Evolutionary conservation across 2,329 filamentous ascomycete species (phyloP).

Genomic region (Penicillium sp.): DNA sequence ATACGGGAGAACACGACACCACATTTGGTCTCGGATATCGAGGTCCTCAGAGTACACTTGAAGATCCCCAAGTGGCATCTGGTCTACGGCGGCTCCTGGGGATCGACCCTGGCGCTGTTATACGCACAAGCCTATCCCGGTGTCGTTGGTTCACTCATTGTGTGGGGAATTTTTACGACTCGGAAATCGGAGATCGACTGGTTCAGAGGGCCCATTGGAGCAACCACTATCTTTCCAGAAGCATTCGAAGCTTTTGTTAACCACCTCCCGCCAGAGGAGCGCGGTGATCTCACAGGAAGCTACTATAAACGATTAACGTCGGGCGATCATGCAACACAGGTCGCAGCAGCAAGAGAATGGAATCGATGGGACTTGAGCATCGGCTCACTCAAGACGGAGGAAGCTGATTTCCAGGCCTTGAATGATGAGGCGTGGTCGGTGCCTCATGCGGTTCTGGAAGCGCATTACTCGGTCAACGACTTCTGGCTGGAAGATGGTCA

Average conservation of each 20-base stretch:
- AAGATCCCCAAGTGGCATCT: slow-evolving; percentile 47
- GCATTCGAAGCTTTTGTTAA: slow-evolving; percentile 40
- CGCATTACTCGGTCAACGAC: slow-evolving; percentile 48
- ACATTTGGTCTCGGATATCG: slow-evolving; percentile 50
- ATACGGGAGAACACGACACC: slow-evolving; percentile 50
- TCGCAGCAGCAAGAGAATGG: slow-evolving; percentile 40
- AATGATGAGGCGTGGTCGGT: slow-evolving; percentile 35
- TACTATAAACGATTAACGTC: slow-evolving; percentile 47
- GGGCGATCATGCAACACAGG: slow-evolving; percentile 29
- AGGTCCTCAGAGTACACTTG: slow-evolving; percentile 46
- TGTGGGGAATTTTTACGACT: slow-evolving; percentile 47
- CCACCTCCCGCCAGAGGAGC: slow-evolving; percentile 42
- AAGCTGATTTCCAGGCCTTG: slow-evolving; percentile 24
- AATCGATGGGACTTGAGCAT: slow-evolving; percentile 41
- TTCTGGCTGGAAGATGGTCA: slow-evolving; percentile 48
- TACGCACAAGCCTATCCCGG: slow-evolving; percentile 50
- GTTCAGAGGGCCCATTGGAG: slow-evolving; percentile 31
- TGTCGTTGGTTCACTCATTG: slow-evolving; percentile 41
- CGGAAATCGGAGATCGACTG: slow-evolving; percentile 40
- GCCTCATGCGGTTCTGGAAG: slow-evolving; percentile 47
- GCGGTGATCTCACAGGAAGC: slow-evolving; percentile 37
- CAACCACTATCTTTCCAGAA: slow-evolving; percentile 43
- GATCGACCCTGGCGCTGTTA: slow-evolving; percentile 47
- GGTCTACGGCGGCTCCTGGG: slow-evolving; percentile 55
- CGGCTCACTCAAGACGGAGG: slow-evolving; percentile 29